Evolutionary conservation across 768 basidiomycete genomes (phyloP).

Genomic region (Boletus reticuloceps): DNA sequence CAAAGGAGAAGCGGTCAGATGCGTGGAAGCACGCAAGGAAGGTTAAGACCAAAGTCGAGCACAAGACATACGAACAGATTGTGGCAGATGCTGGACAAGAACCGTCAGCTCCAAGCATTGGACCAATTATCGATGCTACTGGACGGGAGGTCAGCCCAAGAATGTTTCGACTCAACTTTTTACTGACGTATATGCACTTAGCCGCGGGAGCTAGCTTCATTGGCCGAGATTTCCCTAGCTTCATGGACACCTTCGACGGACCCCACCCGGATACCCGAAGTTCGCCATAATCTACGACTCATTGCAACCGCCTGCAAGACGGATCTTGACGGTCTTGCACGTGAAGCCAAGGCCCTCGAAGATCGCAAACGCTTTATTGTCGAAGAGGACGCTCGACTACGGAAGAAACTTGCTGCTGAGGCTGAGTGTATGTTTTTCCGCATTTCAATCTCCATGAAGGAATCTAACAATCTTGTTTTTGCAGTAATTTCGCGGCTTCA

Average conservation of each 20-base stretch:
- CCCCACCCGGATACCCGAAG: constrained; percentile 86
- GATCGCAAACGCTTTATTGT: constrained; percentile 73
- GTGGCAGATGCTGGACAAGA: constrained; percentile 81
- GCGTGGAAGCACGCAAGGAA: constrained; percentile 87
- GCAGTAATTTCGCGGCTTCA: constrained; percentile 78
- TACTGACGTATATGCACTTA: constrained; percentile 30
- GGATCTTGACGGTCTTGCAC: constrained; percentile 84
- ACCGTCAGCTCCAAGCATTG: constrained; percentile 52
- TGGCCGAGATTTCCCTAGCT: constrained; percentile 72
- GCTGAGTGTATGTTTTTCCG: constrained; percentile 57
- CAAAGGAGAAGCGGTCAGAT: constrained; percentile 65
- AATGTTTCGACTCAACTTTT: neutral
- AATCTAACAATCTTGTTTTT: constrained; percentile 1
- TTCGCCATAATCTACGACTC: constrained; percentile 92
- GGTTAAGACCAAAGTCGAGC: constrained; percentile 79
- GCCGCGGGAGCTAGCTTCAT: constrained; percentile 84
- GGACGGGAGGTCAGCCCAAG: constrained; percentile 74
- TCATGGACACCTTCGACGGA: constrained; percentile 89
- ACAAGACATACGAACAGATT: constrained; percentile 97
- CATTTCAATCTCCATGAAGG: neutral
- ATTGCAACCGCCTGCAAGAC: constrained; percentile 80
- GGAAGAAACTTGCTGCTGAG: constrained; percentile 70
- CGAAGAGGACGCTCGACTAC: constrained; percentile 68
- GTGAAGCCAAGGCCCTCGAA: constrained; percentile 82
- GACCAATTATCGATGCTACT: constrained; percentile 92